Evolutionary conservation across 2,329 filamentous ascomycete genomes (phyloP), one percentile per base, ranked within the genome.

Genomic region (Paracorniculantispora psalliotae): DNA sequence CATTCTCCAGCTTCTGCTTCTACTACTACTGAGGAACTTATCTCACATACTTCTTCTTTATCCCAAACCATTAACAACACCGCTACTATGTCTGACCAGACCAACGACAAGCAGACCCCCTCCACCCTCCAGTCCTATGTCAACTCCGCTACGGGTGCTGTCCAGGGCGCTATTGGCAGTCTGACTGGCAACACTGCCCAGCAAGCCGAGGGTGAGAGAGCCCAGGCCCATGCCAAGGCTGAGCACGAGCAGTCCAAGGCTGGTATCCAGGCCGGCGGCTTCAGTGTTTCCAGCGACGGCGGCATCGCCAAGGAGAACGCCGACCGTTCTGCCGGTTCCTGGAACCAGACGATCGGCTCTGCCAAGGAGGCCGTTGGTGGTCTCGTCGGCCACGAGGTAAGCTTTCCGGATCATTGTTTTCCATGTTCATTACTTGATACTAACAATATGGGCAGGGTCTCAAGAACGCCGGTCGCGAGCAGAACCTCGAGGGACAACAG

Each of bases 331-430:
- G 71, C 83, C 19, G 92, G 93, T 46, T 81, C 81, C 19, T 96
- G 89, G 86, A 91, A 96, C 78, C 92, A 97, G 77, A 96, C 91
- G 5, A 69, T 92, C n/a, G 93, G 92, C 55, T 84, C 88, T 1
- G 87, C 87, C 46, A 97, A 97, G 79, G 91, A 97, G 72, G 79
- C 86, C 4, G 63, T 94, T 1, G 93, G 93, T 60, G 86, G 87
- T 19, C 67, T 93, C 5, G 65, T 93, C 26, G 93, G 92, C 61
- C 86, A 84, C 63, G 88, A 94, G 75, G 82, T 83, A 70, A 64
- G 75, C 67, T 51, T 12, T 49, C 44, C 25, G 5, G 5, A 17
- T 10, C 4, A 12, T 5, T 50, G 7, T 3, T 8, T 3, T 30
- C 13, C 3, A 23, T 35, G 21, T 21, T 7, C 19, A 37, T 4